These are phyloP conservation scores for Rubroboletus pulcherrimus DNA, from an alignment of 768 basidiomycete species.

Conservation along the genomic window DNA sequence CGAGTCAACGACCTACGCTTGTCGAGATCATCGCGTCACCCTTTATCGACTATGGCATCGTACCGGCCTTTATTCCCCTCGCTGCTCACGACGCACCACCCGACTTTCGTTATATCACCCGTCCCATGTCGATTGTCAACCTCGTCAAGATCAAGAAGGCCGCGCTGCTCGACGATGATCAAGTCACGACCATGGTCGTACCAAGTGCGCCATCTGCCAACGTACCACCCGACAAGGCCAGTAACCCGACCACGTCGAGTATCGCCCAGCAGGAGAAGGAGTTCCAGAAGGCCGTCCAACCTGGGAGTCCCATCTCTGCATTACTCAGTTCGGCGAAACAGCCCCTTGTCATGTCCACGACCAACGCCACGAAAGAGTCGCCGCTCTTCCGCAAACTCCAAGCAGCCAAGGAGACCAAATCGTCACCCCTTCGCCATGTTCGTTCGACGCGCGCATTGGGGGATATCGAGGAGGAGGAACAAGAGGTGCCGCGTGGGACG, in stretches of 20 bases:
- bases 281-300: slow-evolving; percentile 94
- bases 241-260: slow-evolving; percentile 50
- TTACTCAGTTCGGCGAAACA: slow-evolving; percentile 85
- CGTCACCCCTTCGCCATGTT: slow-evolving; percentile 50
- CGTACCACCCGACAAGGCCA: slow-evolving; percentile 15
- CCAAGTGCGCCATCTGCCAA: slow-evolving; percentile 34
- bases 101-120: slow-evolving; percentile 67
- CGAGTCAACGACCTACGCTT: slow-evolving; percentile 75
- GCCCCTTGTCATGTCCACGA: slow-evolving; percentile 72
- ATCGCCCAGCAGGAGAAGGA: slow-evolving; percentile 90
- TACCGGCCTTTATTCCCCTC: slow-evolving; percentile 77
- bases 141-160: slow-evolving; percentile 62
- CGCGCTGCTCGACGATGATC: slow-evolving; percentile 63
- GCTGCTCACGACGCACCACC: slow-evolving; percentile 75
- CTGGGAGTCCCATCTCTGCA: slow-evolving; percentile 90
- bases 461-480: slow-evolving; percentile 45
- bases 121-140: slow-evolving; percentile 61
- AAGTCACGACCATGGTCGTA: slow-evolving; percentile 40
- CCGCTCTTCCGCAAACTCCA: slow-evolving; percentile 51
- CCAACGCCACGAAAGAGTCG: slow-evolving; percentile 35
- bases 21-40: slow-evolving; percentile 79
- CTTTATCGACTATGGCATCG: slow-evolving; percentile 79
- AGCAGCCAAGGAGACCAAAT: slow-evolving; percentile 45
- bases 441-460: slow-evolving; percentile 40
- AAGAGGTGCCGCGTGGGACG: slow-evolving; percentile 37